Evolutionary conservation across 2,329 filamentous ascomycete species (phyloP).

Genomic region (Aureobasidium sp.): DNA sequence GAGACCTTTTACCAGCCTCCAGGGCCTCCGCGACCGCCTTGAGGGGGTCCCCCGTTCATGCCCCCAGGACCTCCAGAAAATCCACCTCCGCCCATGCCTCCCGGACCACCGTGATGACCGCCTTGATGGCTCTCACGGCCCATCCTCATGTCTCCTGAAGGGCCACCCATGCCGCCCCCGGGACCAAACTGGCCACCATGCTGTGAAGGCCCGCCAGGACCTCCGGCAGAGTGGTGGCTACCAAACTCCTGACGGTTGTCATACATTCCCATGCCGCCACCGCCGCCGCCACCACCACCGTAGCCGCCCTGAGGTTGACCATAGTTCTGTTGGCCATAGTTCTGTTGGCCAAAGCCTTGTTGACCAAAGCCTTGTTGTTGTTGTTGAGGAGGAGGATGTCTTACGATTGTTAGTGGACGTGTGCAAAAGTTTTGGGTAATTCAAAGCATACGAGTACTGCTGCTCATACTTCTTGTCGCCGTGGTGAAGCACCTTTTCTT

Average conservation of each 20-base stretch:
- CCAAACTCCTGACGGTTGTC: slow-evolving; percentile 4
- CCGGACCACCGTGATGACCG: neutral
- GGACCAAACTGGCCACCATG: neutral
- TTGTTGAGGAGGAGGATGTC: neutral
- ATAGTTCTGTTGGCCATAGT: neutral
- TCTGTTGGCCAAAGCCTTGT: neutral
- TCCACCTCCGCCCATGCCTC: neutral
- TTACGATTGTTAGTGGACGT: neutral
- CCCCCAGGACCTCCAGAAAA: neutral
- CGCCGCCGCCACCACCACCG: neutral
- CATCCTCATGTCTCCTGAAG: neutral
- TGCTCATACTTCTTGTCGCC: slow-evolving; percentile 9
- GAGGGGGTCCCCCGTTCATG: neutral
- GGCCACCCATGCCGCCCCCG: neutral
- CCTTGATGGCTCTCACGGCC: neutral
- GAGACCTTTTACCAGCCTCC: neutral
- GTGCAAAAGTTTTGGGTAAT: neutral
- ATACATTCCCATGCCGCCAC: neutral
- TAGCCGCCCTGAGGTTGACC: neutral
- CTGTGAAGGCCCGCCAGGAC: neutral
- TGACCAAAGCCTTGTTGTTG: neutral
- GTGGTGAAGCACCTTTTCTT: slow-evolving; percentile 14
- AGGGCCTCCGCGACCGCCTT: neutral
- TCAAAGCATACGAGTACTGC: neutral
- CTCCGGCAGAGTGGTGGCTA: neutral